Evolutionary conservation across 2,329 filamentous ascomycete genomes (phyloP).

Genomic region (Penicillium sp.): DNA sequence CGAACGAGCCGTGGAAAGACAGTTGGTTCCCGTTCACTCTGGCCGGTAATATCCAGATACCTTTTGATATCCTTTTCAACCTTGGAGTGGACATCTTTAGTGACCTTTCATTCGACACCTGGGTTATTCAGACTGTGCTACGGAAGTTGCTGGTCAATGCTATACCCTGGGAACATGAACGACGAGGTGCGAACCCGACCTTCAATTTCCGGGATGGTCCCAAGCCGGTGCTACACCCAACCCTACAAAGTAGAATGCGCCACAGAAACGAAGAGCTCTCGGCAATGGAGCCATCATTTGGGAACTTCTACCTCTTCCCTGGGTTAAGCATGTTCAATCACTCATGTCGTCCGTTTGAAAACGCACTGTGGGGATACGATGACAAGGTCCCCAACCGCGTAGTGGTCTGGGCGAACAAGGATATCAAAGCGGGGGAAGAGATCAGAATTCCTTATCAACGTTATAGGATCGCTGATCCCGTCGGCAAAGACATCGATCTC

Average conservation of each 20-base stretch:
- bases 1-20: slow-evolving; percentile 8
- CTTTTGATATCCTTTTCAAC: slow-evolving; percentile 33
- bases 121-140: slow-evolving; percentile 34
- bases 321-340: slow-evolving; percentile 34
- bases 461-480: not conserved
- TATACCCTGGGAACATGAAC: slow-evolving; percentile 28
- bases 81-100: slow-evolving; percentile 38
- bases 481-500: not conserved
- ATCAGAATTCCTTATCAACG: slow-evolving; percentile 23
- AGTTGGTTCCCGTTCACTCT: slow-evolving; percentile 32
- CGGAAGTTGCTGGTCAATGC: slow-evolving; percentile 31
- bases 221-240: slow-evolving; percentile 8
- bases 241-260: slow-evolving; percentile 7
- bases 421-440: slow-evolving; percentile 26
- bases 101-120: slow-evolving; percentile 37
- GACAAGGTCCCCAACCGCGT: slow-evolving; percentile 27
- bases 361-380: slow-evolving; percentile 32
- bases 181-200: slow-evolving; percentile 8
- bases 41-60: slow-evolving; percentile 35
- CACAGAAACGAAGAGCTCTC: not conserved
- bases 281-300: slow-evolving; percentile 22
- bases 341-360: slow-evolving; percentile 16
- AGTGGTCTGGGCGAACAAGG: slow-evolving; percentile 24
- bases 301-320: slow-evolving; percentile 31
- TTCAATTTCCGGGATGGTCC: slow-evolving; percentile 1